Evolutionary conservation across 768 basidiomycete species (phyloP).

Genomic region (Lactarius vividus): DNA sequence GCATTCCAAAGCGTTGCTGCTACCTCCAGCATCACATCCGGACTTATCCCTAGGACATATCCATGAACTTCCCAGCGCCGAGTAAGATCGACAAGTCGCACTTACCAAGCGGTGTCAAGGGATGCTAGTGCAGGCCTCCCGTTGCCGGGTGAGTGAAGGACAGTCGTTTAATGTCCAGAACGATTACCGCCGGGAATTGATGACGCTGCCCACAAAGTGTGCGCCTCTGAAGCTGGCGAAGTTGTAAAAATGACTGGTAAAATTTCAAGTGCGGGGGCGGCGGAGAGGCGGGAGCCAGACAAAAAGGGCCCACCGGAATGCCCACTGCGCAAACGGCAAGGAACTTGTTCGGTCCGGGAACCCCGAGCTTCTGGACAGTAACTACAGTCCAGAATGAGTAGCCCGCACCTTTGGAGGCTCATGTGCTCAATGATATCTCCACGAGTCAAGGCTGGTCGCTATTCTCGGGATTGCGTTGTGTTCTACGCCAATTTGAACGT

Average conservation of each 20-base stretch:
- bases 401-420: not conserved
- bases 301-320: too few relatives aligned
- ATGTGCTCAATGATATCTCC: not conserved
- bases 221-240: not conserved
- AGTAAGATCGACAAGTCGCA: not conserved
- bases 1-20: not conserved
- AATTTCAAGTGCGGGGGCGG: too few relatives aligned
- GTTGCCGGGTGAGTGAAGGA: not conserved
- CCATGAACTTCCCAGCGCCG: not conserved
- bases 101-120: not conserved
- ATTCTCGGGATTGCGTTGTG: not conserved
- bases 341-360: too few relatives aligned
- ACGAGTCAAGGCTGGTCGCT: not conserved
- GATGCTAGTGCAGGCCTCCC: not conserved
- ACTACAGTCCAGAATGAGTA: too few relatives aligned
- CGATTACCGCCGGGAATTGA: not conserved
- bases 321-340: too few relatives aligned
- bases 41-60: too few relatives aligned
- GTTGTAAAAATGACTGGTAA: not conserved
- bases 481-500: not conserved
- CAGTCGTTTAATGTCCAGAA: not conserved
- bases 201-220: not conserved
- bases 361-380: too few relatives aligned
- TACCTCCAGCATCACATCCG: too few relatives aligned
- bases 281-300: too few relatives aligned